Evolutionary conservation across 2,329 filamentous ascomycete genomes (phyloP).

Genomic region (Elsinoe batatas): DNA sequence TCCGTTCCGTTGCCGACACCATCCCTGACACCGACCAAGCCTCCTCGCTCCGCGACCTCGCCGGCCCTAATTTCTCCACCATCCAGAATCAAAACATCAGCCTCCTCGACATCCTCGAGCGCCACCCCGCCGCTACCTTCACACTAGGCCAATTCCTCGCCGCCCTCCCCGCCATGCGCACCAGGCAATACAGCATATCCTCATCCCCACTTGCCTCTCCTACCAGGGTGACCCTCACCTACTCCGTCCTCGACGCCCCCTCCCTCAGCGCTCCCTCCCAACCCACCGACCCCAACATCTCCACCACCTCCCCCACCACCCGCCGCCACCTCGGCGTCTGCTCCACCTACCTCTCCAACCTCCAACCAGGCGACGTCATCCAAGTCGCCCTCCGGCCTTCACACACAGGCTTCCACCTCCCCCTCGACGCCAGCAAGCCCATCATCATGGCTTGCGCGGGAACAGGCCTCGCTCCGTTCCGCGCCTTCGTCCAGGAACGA

Average conservation of each 20-base stretch:
- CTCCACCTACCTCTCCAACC: conserved; percentile 32
- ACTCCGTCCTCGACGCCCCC: conserved; percentile 41
- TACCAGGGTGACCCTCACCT: conserved; percentile 46
- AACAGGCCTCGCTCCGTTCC: conserved; percentile 96
- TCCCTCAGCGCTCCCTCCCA: conserved; percentile 12
- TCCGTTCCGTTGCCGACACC: conserved; percentile 42
- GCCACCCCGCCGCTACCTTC: conserved; percentile 49
- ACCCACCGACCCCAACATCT: conserved; percentile 1
- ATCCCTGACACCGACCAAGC: conserved; percentile 41
- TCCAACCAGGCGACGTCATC: conserved; percentile 32
- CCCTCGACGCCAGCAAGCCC: conserved; percentile 31
- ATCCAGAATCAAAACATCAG: conserved; percentile 38
- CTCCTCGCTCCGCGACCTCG: conserved; percentile 40
- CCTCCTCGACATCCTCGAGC: conserved; percentile 59
- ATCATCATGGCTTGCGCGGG: conserved; percentile 96
- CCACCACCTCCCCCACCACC: neutral
- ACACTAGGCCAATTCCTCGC: conserved; percentile 58
- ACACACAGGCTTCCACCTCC: conserved; percentile 35
- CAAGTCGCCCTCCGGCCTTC: conserved; percentile 34
- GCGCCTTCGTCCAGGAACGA: conserved; percentile 95
- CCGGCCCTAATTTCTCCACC: conserved; percentile 29
- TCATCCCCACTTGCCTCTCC: conserved; percentile 25
- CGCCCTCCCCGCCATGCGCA: conserved; percentile 65
- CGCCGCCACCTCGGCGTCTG: conserved; percentile 34
- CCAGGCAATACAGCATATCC: conserved; percentile 27